Conservation (phyloP, 2,329 filamentous ascomycete genomes). For the Fusarium sp. region DNA sequence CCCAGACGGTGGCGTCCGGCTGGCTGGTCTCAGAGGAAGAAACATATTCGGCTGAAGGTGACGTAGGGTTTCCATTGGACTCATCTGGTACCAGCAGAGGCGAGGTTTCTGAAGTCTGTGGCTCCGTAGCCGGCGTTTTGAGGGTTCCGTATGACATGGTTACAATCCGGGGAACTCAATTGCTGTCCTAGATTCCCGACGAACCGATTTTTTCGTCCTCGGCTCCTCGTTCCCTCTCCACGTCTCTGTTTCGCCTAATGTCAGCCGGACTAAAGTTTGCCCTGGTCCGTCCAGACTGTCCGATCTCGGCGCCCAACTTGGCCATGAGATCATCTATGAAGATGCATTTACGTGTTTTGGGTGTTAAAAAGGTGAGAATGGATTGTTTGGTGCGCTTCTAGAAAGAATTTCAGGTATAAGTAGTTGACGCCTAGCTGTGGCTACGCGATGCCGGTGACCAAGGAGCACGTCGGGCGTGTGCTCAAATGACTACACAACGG, state of each 20-base stretch:
- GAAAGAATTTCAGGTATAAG: too few species aligned
- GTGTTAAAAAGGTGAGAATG: too few species aligned
- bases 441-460: too few species aligned
- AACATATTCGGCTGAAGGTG: neutral
- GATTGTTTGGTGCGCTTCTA: too few species aligned
- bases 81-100: neutral
- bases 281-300: neutral
- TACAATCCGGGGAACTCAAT: neutral
- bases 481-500: too few species aligned
- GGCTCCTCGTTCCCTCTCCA: too few species aligned
- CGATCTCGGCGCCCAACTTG: too few species aligned
- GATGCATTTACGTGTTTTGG: too few species aligned
- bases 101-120: conserved; percentile 5
- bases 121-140: conserved; percentile 6
- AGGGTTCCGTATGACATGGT: conserved; percentile 28
- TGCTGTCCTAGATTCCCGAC: neutral
- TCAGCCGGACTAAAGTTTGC: neutral
- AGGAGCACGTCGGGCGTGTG: too few species aligned
- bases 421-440: too few species aligned
- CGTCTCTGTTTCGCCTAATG: neutral
- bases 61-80: neutral
- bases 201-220: neutral
- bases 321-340: too few species aligned
- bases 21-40: neutral
- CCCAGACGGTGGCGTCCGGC: neutral